Conservation (phyloP, 2,329 filamentous ascomycete genomes). For the Colletotrichum agaves region DNA sequence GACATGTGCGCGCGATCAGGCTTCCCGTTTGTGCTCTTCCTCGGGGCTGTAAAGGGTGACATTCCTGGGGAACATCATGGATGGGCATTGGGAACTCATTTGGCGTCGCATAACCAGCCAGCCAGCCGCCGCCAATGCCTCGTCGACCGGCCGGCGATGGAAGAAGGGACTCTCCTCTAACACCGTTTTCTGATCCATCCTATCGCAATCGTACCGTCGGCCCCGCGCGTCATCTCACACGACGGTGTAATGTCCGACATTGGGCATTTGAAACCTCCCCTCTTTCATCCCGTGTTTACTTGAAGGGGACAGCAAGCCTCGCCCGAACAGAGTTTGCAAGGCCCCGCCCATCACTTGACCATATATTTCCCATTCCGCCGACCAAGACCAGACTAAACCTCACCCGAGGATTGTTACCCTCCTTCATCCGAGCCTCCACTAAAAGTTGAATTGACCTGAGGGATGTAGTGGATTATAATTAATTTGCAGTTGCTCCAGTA, state of each 20-base stretch:
- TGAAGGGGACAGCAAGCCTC: conserved; percentile 22
- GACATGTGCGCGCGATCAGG: conserved; percentile 21
- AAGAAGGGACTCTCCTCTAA: background rate
- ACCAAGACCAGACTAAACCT: too few species aligned
- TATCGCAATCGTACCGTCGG: conserved; percentile 25
- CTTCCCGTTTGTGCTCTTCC: background rate
- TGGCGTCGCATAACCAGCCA: conserved; percentile 6
- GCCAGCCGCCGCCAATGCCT: conserved; percentile 7
- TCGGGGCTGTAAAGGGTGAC: background rate
- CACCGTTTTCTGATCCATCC: background rate
- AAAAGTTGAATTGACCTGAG: too few species aligned
- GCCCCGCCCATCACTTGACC: conserved; percentile 30
- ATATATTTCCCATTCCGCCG: conserved; percentile 9
- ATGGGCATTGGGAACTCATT: background rate
- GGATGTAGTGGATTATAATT: too few species aligned
- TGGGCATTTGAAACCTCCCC: conserved; percentile 31
- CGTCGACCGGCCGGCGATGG: background rate
- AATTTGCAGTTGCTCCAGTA: too few species aligned
- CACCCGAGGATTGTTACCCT: too few species aligned
- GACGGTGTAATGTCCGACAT: conserved; percentile 24
- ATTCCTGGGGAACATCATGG: background rate
- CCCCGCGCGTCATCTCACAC: conserved; percentile 24
- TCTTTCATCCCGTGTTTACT: conserved; percentile 23
- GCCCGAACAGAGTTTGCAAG: conserved; percentile 27
- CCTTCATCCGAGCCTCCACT: too few species aligned